phyloP scores from a whole-genome alignment of 2,329 filamentous ascomycete species.

The Neofusicoccum parvum region DNA sequence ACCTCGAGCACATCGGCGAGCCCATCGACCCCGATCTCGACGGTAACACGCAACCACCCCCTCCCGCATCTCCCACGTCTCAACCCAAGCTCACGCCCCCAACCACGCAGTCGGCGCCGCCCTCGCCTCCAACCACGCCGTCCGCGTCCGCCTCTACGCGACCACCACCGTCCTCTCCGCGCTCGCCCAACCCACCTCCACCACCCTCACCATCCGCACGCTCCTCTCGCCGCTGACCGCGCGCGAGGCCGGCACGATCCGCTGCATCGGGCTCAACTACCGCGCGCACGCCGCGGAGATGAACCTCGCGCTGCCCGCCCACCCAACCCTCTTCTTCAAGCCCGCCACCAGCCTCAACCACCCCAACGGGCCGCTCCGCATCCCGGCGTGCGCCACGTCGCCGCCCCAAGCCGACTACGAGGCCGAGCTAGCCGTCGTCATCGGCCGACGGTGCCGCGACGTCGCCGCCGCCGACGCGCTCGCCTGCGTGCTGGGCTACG shows the following conservation, averaged over 20 bases:
- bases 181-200: slow-evolving; percentile 17
- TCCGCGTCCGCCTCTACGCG: slow-evolving; percentile 24
- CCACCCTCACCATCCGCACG: slow-evolving; percentile 23
- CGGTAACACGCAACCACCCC: slow-evolving; percentile 5
- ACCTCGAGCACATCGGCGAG: slow-evolving; percentile 25
- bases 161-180: slow-evolving; percentile 21
- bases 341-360: not conserved
- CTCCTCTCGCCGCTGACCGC: slow-evolving; percentile 33
- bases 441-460: slow-evolving; percentile 38
- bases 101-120: slow-evolving; percentile 24
- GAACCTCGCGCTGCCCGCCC: slow-evolving; percentile 20
- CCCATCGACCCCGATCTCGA: slow-evolving; percentile 23
- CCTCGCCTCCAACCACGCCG: slow-evolving; percentile 19
- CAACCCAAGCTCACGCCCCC: no score
- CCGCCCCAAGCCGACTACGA: not conserved
- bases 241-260: slow-evolving; percentile 31
- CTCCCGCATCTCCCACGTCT: not conserved
- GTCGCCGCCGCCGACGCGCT: slow-evolving; percentile 56
- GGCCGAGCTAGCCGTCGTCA: slow-evolving; percentile 40
- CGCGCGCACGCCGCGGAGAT: slow-evolving; percentile 36
- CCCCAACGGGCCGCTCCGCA: not conserved
- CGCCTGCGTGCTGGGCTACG: slow-evolving; percentile 66
- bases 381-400: not conserved
- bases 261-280: slow-evolving; percentile 41
- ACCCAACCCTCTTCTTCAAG: not conserved